These are phyloP conservation scores for Tephrocybe rancida DNA, from an alignment of 768 basidiomycete species.

Conservation along the genomic window DNA sequence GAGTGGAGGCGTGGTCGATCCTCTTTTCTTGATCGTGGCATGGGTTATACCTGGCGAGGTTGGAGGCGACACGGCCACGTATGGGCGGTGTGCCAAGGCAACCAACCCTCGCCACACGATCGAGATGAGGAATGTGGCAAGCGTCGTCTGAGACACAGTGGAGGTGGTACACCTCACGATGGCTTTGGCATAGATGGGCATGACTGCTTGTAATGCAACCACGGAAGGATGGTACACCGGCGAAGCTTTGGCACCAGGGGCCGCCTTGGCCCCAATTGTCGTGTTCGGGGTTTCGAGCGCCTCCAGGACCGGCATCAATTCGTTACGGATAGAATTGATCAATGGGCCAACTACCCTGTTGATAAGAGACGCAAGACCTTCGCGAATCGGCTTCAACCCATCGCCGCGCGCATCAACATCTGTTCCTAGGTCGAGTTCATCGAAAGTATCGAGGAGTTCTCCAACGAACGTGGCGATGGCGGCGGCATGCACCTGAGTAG, in stretches of 20 bases:
- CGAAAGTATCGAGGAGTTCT: conserved; percentile 73
- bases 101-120: conserved; percentile 76
- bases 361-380: conserved; percentile 69
- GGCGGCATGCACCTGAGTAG: conserved; percentile 73
- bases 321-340: conserved; percentile 59
- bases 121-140: conserved; percentile 74
- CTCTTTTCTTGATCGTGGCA: conserved; percentile 41
- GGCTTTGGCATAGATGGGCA: conserved; percentile 63
- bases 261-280: conserved; percentile 27
- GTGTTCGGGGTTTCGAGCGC: conserved; percentile 55
- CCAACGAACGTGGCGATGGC: conserved; percentile 70
- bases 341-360: conserved; percentile 69
- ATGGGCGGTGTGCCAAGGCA: conserved; percentile 65
- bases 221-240: conserved; percentile 61
- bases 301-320: conserved; percentile 62
- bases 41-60: conserved; percentile 38
- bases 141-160: conserved; percentile 54
- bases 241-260: conserved; percentile 31
- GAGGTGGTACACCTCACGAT: conserved; percentile 58
- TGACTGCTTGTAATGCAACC: conserved; percentile 52
- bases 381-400: conserved; percentile 68
- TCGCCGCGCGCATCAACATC: conserved; percentile 67
- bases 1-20: conserved; percentile 50
- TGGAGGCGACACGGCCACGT: conserved; percentile 38
- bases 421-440: conserved; percentile 62